A percentile compares a stretch with the other conserved stretches of the same genome.
phyloP scores from a whole-genome alignment of 2,329 filamentous ascomycete species.

The Alternaria metachromatica region DNA sequence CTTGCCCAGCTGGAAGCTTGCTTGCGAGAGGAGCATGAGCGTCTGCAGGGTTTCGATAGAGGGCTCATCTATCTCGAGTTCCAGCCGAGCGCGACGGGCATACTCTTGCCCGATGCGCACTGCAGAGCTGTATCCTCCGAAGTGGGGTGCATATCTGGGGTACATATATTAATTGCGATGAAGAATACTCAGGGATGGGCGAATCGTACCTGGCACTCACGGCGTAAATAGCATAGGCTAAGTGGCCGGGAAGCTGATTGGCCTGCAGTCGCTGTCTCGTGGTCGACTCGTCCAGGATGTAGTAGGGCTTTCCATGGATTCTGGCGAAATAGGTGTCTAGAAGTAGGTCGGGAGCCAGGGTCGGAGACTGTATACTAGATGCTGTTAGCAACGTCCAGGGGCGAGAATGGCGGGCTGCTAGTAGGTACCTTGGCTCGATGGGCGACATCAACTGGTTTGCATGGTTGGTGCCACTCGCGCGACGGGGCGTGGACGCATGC shows the following conservation, averaged over 20 bases:
- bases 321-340: constrained; percentile 81
- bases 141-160: constrained; percentile 71
- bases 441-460: constrained; percentile 46
- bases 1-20: constrained; percentile 77
- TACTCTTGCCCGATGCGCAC: constrained; percentile 75
- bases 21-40: constrained; percentile 75
- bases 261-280: constrained; percentile 75
- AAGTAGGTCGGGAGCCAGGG: constrained; percentile 65
- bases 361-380: constrained; percentile 49
- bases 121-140: constrained; percentile 70
- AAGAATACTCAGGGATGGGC: constrained; percentile 50
- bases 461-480: constrained; percentile 30
- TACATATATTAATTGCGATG: constrained; percentile 53
- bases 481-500: constrained; percentile 35
- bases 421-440: constrained; percentile 45
- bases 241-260: constrained; percentile 64
- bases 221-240: constrained; percentile 62
- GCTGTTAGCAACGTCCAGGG: constrained; percentile 21
- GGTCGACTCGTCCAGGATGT: constrained; percentile 78
- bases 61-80: constrained; percentile 80
- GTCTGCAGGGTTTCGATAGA: constrained; percentile 80
- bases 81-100: constrained; percentile 70
- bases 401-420: constrained; percentile 8
- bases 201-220: constrained; percentile 52
- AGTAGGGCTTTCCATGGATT: constrained; percentile 82